phyloP scores from a whole-genome alignment of 148 eudicot species.

The Rhododendron ovatum region DNA sequence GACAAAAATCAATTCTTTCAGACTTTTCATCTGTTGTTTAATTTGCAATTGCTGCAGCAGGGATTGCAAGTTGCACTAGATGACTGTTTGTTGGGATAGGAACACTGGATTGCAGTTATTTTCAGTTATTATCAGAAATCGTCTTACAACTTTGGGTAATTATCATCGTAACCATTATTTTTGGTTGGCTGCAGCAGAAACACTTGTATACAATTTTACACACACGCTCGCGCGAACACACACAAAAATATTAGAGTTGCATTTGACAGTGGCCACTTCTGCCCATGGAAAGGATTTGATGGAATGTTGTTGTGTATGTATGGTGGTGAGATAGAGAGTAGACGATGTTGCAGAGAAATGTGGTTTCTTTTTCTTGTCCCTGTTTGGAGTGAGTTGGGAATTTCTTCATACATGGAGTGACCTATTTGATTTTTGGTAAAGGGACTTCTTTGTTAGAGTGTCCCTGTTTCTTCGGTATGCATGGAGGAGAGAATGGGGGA shows the following conservation, averaged over 20 bases:
- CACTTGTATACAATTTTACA: too few relatives aligned
- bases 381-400: neutral
- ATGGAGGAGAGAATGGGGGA: neutral
- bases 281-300: too few relatives aligned
- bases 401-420: neutral
- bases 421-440: neutral
- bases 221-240: too few relatives aligned
- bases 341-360: too few relatives aligned
- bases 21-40: neutral
- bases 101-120: neutral
- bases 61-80: neutral
- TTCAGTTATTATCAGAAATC: neutral
- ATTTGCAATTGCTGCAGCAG: neutral
- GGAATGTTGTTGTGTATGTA: too few relatives aligned
- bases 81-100: neutral
- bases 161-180: too few relatives aligned
- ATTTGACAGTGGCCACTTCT: too few relatives aligned
- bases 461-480: neutral
- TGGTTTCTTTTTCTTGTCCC: neutral
- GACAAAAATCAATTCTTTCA: neutral
- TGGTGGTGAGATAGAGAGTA: too few relatives aligned
- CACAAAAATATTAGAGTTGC: too few relatives aligned
- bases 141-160: neutral
- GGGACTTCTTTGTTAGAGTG: too few relatives aligned
- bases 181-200: too few relatives aligned